Evolutionary conservation across 1,139 yeast species (phyloP).

Genomic region (Lodderomyces jiufengensis): DNA sequence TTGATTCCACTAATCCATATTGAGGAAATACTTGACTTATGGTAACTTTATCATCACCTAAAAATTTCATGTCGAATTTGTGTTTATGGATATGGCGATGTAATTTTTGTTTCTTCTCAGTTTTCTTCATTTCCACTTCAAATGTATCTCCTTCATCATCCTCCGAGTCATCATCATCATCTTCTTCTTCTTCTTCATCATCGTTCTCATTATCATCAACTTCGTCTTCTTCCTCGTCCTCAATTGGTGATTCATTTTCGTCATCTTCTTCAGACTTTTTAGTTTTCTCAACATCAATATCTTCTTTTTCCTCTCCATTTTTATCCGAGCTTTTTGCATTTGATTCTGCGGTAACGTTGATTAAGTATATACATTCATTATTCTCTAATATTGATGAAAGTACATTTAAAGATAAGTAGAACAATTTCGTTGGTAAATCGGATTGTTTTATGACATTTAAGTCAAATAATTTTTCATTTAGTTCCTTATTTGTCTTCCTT

Average conservation of each 20-base stretch:
- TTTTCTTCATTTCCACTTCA: not conserved
- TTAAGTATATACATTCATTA: no score
- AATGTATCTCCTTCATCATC: slow-evolving; percentile 4
- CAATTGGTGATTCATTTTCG: slow-evolving; percentile 7
- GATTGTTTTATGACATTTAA: slow-evolving; percentile 19
- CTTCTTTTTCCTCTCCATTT: slow-evolving; percentile 1
- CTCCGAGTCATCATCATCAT: slow-evolving; percentile 3
- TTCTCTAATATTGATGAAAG: no score
- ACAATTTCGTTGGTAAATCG: slow-evolving; percentile 21
- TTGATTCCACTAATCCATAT: slow-evolving; percentile 32
- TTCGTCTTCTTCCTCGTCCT: slow-evolving; percentile 8
- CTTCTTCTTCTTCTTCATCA: slow-evolving; percentile 9
- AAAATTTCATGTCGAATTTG: slow-evolving; percentile 1
- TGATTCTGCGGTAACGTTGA: not conserved
- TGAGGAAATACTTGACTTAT: slow-evolving; percentile 42
- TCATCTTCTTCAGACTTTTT: slow-evolving; percentile 5
- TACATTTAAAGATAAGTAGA: slow-evolving; percentile 24
- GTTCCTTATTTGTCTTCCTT: slow-evolving; percentile 16
- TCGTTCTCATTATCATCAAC: slow-evolving; percentile 9
- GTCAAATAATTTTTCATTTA: slow-evolving; percentile 24
- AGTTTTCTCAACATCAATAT: slow-evolving; percentile 5
- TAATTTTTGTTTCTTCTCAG: not conserved
- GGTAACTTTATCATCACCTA: slow-evolving; percentile 26
- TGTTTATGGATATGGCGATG: slow-evolving; percentile 8
- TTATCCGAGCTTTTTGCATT: not conserved